Base-by-base conservation (phyloP, 495 filamentous ascomycete genomes). In the Lichenothelia convexa region DNA sequence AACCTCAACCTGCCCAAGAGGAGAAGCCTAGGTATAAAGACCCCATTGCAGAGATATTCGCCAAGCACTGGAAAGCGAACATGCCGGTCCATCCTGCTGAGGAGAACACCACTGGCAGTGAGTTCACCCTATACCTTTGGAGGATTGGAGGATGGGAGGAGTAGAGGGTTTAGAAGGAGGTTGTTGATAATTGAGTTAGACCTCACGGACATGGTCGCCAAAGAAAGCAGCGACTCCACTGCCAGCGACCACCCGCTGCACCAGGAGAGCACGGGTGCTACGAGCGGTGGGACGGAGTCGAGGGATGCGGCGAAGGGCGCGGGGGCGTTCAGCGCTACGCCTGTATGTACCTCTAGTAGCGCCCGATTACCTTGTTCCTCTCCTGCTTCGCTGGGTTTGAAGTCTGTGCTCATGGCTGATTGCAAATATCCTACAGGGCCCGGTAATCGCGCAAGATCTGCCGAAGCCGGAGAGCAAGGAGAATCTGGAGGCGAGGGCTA, bases 381-480 rank as follows among this genome's bases (percentile, higher is more conserved):
- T 34, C 13, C 24, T 19, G 6, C 18, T 30, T 27, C 7, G 18
- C 22, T 29, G 22, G 26, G 8, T 12, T 24, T 21, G 21, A 23
- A 34, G 6, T 21, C 23, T 2, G 21, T 15, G 38, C 29, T 22
- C 4, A 37, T 19, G 26, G 7, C 30, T 35, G 5, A 39, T 22
- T 16, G 11, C 11, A 5, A 5, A 5, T 20, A 21, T 19, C 5
- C 6, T 13, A 18, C 30, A 48, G 45, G 55, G 55, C n/a, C 55
- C 55, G 4, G 55, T 51, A 18, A 46, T 45, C 4, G 29, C 42
- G 11, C 18, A 49, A 61, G 63, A 71, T 16, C 58, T 75, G 54
- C 64, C 63, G 18, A 59, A 67, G 33, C 68, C 65, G 46, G 65
- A 61, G 16, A 62, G 43, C 36, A 59, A 57, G 46, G 57, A 60